These are phyloP conservation scores for Clonostachys solani DNA, from an alignment of 2,329 filamentous ascomycete genomes.

Conservation along the genomic window DNA sequence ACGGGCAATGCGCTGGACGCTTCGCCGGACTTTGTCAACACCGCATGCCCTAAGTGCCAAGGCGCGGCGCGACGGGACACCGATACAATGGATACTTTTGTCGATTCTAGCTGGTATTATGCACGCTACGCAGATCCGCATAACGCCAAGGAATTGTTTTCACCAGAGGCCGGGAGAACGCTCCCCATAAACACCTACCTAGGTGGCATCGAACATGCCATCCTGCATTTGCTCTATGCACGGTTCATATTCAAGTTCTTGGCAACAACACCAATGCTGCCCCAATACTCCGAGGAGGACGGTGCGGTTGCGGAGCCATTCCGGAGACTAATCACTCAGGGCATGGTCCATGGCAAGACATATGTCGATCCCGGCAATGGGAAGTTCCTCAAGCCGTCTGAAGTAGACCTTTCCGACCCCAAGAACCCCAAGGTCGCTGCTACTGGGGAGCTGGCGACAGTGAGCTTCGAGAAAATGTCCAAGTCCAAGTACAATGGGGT, in stretches of 20 bases:
- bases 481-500: constrained; percentile 94
- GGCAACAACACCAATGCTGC: constrained; percentile 47
- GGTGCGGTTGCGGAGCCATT: constrained; percentile 65
- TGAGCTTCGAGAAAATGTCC: constrained; percentile 88
- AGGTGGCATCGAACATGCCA: constrained; percentile 86
- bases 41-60: constrained; percentile 69
- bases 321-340: constrained; percentile 76
- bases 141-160: constrained; percentile 59
- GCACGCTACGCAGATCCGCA: constrained; percentile 72
- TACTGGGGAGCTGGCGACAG: constrained; percentile 51
- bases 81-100: constrained; percentile 95
- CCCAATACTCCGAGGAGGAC: constrained; percentile 24
- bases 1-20: constrained; percentile 74
- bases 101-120: constrained; percentile 94
- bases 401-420: constrained; percentile 61
- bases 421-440: constrained; percentile 56
- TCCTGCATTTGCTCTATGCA: constrained; percentile 83
- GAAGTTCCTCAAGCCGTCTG: constrained; percentile 70
- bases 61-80: constrained; percentile 74
- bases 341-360: constrained; percentile 90
- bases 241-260: constrained; percentile 90
- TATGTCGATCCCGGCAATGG: constrained; percentile 71
- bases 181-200: constrained; percentile 86
- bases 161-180: constrained; percentile 48
- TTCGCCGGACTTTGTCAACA: constrained; percentile 70